Evolutionary conservation across 495 filamentous ascomycete species (phyloP).

Genomic region (Talaromyces proteolyticus): DNA sequence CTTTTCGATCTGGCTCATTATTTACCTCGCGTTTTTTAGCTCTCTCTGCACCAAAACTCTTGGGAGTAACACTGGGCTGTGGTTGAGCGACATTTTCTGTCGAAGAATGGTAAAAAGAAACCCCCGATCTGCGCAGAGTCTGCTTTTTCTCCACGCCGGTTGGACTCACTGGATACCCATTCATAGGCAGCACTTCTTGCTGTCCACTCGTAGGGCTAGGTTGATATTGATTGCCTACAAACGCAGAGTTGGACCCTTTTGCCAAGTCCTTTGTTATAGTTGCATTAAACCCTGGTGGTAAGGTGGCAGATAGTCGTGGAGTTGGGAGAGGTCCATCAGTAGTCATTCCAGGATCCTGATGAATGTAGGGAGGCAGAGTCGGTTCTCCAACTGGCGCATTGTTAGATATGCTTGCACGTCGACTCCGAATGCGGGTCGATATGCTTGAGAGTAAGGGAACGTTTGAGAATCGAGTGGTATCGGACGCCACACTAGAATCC

Average conservation of each 20-base stretch:
- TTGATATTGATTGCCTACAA: neutral
- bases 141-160: neutral
- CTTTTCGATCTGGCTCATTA: neutral
- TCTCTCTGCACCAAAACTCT: too few relatives aligned
- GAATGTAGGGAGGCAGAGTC: neutral
- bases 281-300: neutral
- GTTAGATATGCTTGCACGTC: neutral
- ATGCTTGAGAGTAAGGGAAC: neutral
- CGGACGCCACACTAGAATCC: neutral
- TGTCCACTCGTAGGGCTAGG: neutral
- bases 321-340: neutral
- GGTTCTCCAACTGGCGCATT: neutral
- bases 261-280: neutral
- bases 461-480: neutral
- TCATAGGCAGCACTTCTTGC: neutral
- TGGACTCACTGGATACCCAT: neutral
- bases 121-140: constrained; percentile 1
- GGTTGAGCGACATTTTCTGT: neutral
- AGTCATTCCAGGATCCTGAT: neutral
- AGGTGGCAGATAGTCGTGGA: neutral
- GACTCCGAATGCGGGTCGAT: constrained; percentile 2
- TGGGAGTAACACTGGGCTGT: too few relatives aligned
- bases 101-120: neutral
- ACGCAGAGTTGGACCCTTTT: neutral
- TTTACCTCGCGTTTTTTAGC: neutral